phyloP scores from a whole-genome alignment of 1,139 yeast species.

The Hyphopichia pseudoburtonii region DNA sequence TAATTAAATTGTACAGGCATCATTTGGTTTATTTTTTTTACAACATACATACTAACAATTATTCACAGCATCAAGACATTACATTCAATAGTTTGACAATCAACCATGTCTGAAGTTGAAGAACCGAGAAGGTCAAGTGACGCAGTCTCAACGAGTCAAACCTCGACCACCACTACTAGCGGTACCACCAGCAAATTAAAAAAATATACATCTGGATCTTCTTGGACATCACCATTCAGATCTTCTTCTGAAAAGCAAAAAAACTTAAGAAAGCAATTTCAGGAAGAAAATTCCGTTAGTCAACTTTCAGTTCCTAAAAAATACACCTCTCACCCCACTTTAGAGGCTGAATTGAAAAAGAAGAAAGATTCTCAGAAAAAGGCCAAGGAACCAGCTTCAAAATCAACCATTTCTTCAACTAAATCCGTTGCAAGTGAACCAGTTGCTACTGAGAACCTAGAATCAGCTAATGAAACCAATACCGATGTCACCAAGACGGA shows the following conservation, averaged over 20 bases:
- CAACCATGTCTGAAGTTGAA: conserved; percentile 23
- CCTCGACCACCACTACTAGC: conserved; percentile 6
- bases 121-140: conserved; percentile 11
- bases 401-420: conserved; percentile 7
- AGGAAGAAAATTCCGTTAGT: conserved; percentile 34
- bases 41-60: conserved; percentile 1
- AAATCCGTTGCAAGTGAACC: conserved; percentile 10
- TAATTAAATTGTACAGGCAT: no score
- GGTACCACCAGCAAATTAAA: conserved; percentile 27
- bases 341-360: conserved; percentile 31
- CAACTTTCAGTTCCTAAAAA: conserved; percentile 42
- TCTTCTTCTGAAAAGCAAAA: conserved; percentile 20
- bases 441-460: conserved; percentile 7
- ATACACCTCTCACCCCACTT: conserved; percentile 42
- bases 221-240: conserved; percentile 58
- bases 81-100: no score
- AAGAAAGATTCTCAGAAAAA: conserved; percentile 7
- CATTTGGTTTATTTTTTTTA: no score
- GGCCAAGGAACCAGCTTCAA: not conserved
- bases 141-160: conserved; percentile 6
- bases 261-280: conserved; percentile 36
- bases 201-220: conserved; percentile 35
- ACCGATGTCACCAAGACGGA: conserved; percentile 3
- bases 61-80: no score
- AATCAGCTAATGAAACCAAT: conserved; percentile 9